phyloP scores from a whole-genome alignment of 2,329 filamentous ascomycete genomes.

The Aureobasidium sp. region DNA sequence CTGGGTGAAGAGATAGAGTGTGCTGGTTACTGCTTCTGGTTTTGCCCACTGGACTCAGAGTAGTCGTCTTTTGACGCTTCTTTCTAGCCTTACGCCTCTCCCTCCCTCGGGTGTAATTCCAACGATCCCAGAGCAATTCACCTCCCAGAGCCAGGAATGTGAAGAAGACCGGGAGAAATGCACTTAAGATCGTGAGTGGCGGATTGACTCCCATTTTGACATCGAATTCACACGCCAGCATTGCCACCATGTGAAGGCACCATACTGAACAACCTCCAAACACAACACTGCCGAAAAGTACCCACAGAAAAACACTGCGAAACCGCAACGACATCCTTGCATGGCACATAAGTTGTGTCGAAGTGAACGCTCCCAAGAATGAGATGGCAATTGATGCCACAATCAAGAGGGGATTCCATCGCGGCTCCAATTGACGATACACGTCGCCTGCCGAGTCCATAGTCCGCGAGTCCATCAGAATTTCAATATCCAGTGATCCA shows the following conservation, averaged over 20 bases:
- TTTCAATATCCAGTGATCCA: background rate
- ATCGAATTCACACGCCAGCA: slow-evolving; percentile 38
- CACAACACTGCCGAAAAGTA: slow-evolving; percentile 33
- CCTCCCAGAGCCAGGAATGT: slow-evolving; percentile 28
- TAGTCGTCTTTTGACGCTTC: background rate
- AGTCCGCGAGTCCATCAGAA: background rate
- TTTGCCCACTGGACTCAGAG: slow-evolving; percentile 7
- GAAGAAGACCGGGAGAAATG: slow-evolving; percentile 25
- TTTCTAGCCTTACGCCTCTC: slow-evolving; percentile 13
- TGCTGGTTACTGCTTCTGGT: background rate
- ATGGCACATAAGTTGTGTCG: slow-evolving; percentile 39
- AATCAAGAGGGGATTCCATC: slow-evolving; percentile 34
- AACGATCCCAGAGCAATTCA: slow-evolving; percentile 34
- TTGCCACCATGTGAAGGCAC: slow-evolving; percentile 37
- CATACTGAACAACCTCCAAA: slow-evolving; percentile 40
- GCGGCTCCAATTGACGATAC: slow-evolving; percentile 23
- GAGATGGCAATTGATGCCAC: slow-evolving; percentile 36
- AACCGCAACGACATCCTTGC: slow-evolving; percentile 34
- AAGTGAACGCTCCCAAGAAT: slow-evolving; percentile 36
- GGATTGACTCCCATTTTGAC: slow-evolving; percentile 34
- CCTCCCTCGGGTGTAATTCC: slow-evolving; percentile 21
- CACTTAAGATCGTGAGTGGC: slow-evolving; percentile 30
- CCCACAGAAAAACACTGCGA: slow-evolving; percentile 34
- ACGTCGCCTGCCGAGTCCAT: background rate
- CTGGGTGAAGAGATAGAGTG: background rate